These are phyloP conservation scores for Phialophora tarda DNA, from an alignment of 2,329 filamentous ascomycete genomes.

Conservation along the genomic window DNA sequence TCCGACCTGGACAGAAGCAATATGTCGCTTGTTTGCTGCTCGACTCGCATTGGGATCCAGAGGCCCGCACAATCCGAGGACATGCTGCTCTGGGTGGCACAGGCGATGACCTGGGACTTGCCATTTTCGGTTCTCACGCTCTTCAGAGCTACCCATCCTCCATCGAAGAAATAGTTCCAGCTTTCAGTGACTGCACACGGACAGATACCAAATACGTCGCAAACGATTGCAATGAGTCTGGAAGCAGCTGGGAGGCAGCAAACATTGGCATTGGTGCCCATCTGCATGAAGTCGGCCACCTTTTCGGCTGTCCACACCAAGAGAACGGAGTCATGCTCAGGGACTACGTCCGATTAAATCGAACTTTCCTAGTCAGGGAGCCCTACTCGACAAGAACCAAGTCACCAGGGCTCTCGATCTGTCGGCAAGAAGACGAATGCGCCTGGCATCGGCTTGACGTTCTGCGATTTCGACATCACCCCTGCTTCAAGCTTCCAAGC, in stretches of 20 bases:
- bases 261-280: slow-evolving; percentile 94
- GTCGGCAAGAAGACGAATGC: slow-evolving; percentile 80
- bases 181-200: slow-evolving; percentile 87
- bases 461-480: slow-evolving; percentile 86
- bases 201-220: slow-evolving; percentile 81
- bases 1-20: slow-evolving; percentile 76
- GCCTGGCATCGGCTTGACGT: slow-evolving; percentile 89
- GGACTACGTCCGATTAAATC: slow-evolving; percentile 83
- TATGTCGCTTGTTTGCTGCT: slow-evolving; percentile 87
- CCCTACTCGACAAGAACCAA: slow-evolving; percentile 87
- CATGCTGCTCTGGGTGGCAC: slow-evolving; percentile 80
- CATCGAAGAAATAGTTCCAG: slow-evolving; percentile 86
- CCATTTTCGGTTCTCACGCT: slow-evolving; percentile 89
- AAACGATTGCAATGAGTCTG: slow-evolving; percentile 84
- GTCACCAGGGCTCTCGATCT: slow-evolving; percentile 74
- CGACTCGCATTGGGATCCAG: slow-evolving; percentile 85
- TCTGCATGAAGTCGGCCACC: slow-evolving; percentile 85
- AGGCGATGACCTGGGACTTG: slow-evolving; percentile 75
- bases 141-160: slow-evolving; percentile 88
- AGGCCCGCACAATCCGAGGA: slow-evolving; percentile 71
- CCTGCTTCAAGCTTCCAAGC: slow-evolving; percentile 82
- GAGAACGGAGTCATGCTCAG: slow-evolving; percentile 90
- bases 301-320: slow-evolving; percentile 89
- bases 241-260: slow-evolving; percentile 93
- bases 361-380: slow-evolving; percentile 80